These are phyloP conservation scores for Physcomitrellopsis africana DNA, from an alignment of 225 moss, liverwort and hornwort genomes.

Conservation along the genomic window DNA sequence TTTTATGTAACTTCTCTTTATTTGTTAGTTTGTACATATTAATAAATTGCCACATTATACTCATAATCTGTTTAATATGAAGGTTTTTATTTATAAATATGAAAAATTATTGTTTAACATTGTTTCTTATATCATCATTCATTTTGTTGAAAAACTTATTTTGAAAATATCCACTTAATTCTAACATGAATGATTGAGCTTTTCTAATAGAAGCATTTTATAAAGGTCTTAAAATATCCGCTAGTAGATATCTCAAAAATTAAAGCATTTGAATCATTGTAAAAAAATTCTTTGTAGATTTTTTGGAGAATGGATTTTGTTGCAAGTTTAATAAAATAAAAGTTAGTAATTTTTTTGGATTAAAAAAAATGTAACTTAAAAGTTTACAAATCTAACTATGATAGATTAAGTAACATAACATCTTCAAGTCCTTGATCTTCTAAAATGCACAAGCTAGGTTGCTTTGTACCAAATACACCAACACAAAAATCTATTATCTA, in stretches of 20 bases:
- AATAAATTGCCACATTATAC: constrained; percentile 87
- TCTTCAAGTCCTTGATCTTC: constrained; percentile 52
- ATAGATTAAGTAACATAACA: constrained; percentile 77
- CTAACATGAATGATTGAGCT: constrained; percentile 50
- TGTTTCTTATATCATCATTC: constrained; percentile 43
- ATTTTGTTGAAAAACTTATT: constrained; percentile 44
- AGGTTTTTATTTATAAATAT: constrained; percentile 61
- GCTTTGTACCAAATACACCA: constrained; percentile 63
- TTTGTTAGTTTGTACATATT: constrained; percentile 91
- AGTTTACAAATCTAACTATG: constrained; percentile 57
- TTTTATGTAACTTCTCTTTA: constrained; percentile 97
- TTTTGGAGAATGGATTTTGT: constrained; percentile 62
- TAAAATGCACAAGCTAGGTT: constrained; percentile 38
- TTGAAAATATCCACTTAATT: constrained; percentile 58
- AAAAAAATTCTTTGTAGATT: constrained; percentile 53
- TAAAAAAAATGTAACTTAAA: constrained; percentile 77
- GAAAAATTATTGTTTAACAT: constrained; percentile 56
- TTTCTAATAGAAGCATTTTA: constrained; percentile 66
- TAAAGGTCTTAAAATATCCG: constrained; percentile 70
- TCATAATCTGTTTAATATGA: constrained; percentile 65
- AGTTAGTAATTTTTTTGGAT: constrained; percentile 59
- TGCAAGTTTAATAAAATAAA: constrained; percentile 66
- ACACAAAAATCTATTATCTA: constrained; percentile 89
- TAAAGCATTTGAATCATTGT: constrained; percentile 53
- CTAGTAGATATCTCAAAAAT: constrained; percentile 77